A percentile compares a stretch with the other conserved stretches of the same genome.
phyloP scores from a whole-genome alignment of 257 asterid species.

The Sherardia arvensis region DNA sequence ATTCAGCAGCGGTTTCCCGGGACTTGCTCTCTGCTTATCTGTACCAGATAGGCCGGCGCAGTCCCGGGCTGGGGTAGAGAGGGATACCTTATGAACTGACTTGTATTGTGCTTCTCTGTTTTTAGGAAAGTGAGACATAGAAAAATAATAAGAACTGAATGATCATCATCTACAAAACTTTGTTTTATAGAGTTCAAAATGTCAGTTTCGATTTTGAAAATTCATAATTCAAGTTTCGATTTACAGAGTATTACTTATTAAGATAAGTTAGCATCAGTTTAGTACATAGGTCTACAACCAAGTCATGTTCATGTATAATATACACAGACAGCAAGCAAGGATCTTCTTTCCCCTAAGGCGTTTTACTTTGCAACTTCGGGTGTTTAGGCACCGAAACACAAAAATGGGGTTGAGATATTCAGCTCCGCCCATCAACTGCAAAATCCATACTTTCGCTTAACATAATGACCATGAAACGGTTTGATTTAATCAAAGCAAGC shows the following conservation, averaged over 20 bases:
- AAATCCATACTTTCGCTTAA: slow-evolving; percentile 9
- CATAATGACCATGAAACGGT: background rate
- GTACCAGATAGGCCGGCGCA: background rate
- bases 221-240: no score
- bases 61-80: no score
- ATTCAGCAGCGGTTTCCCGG: slow-evolving; percentile 37
- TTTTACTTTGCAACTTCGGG: background rate
- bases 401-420: background rate
- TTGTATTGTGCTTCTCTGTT: background rate
- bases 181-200: background rate
- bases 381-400: no score
- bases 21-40: background rate
- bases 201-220: no score
- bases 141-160: background rate
- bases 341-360: background rate
- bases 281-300: background rate
- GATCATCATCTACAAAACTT: background rate
- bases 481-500: background rate
- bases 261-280: background rate
- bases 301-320: background rate
- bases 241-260: background rate
- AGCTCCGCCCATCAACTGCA: slow-evolving; percentile 20
- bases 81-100: background rate
- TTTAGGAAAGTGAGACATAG: background rate
- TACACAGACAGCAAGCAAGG: background rate